Evolutionary conservation across 192 early-diverging fungal species (phyloP), one percentile per base, ranked within the genome.

Genomic region (Umbelopsis sp.): DNA sequence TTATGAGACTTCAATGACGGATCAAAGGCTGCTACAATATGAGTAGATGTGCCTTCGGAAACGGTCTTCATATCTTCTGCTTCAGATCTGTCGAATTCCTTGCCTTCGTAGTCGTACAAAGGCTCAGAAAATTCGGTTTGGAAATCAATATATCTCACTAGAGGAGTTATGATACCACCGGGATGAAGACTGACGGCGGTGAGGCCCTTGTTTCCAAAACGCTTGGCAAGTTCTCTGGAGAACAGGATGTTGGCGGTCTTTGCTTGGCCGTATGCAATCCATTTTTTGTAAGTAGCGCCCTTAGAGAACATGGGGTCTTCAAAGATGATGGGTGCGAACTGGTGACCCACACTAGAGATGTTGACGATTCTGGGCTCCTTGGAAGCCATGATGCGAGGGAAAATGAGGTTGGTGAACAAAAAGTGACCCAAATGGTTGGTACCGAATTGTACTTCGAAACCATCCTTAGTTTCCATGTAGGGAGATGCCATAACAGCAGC

Each of bases 391-490:
- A 76, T 74, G 21, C 41, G 11, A 33, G 76, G 73, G n/a, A 80
- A 46, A 13, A 85, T 73, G 0, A 74, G 71, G 1, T 18, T 69
- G 10, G 76, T 83, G 48, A 86, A 72, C 4, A 64, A 73, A 74
- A 78, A 80, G 49, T 85, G 83, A 35, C 80, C 89, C 46, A 92
- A 68, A 49, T 91, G 87, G 80, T 92, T 92, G 27, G 84, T 87
- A 13, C 80, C 82, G 48, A 90, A 88, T 70, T 91, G 89, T 64
- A 77, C 25, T 78, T 91, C 91, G 22, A 91, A 85, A 20, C 83
- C 85, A 48, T 92, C 84, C 30, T 66, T 72, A 33, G 84, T 79
- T 46, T 85, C 77, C 0, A 66, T 49, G 20, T 74, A 81, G 10
- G 90, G 88, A 13, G 78, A 69, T 27, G 73, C 76, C 89, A 92